Evolutionary conservation across 2,329 filamentous ascomycete species (phyloP).

Genomic region (Pestalotiopsis sp.): DNA sequence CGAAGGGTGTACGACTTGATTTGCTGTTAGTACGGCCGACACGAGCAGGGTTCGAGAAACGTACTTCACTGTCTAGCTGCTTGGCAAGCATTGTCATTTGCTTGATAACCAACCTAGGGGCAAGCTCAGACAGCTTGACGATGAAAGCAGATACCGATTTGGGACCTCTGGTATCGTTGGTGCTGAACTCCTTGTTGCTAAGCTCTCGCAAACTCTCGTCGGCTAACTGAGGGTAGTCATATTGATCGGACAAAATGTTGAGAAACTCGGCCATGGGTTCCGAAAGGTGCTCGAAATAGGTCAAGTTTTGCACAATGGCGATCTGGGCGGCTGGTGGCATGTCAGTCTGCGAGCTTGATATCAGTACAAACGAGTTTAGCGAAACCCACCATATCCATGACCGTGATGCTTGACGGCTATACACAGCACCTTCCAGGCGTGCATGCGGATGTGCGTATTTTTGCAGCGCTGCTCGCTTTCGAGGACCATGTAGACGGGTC

Average conservation of each 20-base stretch:
- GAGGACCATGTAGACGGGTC: constrained; percentile 89
- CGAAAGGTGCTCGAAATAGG: constrained; percentile 98
- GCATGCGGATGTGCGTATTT: constrained; percentile 87
- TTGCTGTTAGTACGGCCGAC: not conserved
- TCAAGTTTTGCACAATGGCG: constrained; percentile 94
- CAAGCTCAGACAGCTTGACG: constrained; percentile 88
- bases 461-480: constrained; percentile 95
- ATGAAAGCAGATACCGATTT: constrained; percentile 97
- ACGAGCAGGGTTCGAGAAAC: not conserved
- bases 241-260: constrained; percentile 93
- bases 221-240: constrained; percentile 93
- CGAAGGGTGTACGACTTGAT: constrained; percentile 84
- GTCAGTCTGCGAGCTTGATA: constrained; percentile 32
- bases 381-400: constrained; percentile 80
- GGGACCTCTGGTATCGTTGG: constrained; percentile 90
- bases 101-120: constrained; percentile 90
- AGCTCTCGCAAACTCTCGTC: constrained; percentile 94
- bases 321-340: constrained; percentile 78
- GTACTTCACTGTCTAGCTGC: constrained; percentile 88
- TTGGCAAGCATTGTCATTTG: constrained; percentile 96
- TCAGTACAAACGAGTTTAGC: constrained; percentile 15
- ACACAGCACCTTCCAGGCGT: constrained; percentile 95
- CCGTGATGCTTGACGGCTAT: constrained; percentile 97
- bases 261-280: constrained; percentile 99
- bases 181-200: constrained; percentile 97